Conservation (phyloP, 139 green algal genomes). For the Marvania coccoides region DNA sequence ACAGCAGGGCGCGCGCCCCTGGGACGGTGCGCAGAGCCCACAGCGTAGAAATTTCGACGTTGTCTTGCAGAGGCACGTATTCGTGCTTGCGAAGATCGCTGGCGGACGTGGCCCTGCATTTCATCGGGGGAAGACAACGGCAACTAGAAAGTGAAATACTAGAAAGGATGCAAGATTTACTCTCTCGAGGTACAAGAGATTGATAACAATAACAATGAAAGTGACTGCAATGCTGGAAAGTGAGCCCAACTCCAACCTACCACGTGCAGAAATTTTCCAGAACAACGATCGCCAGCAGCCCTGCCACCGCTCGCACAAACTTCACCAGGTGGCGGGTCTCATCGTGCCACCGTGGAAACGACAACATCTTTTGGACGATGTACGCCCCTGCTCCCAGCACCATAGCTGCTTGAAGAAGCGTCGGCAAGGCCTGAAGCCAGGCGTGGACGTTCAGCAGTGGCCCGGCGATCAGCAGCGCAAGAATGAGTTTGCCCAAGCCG, state of each 20-base stretch:
- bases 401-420: background rate
- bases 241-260: conserved; percentile 7
- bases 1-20: conserved; percentile 1
- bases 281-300: conserved; percentile 45
- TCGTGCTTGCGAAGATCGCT: conserved; percentile 58
- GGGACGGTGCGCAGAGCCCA: conserved; percentile 21
- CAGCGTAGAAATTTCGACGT: conserved; percentile 36
- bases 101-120: conserved; percentile 59
- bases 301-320: conserved; percentile 43
- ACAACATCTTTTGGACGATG: conserved; percentile 28
- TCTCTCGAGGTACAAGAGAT: background rate
- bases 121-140: no score
- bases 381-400: conserved; percentile 19
- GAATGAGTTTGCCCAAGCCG: background rate
- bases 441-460: background rate
- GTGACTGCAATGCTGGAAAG: background rate
- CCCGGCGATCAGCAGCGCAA: background rate
- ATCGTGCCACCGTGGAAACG: conserved; percentile 53
- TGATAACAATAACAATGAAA: background rate
- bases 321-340: conserved; percentile 39
- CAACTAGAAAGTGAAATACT: no score
- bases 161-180: no score
- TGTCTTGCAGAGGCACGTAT: conserved; percentile 61
- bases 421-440: background rate
- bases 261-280: conserved; percentile 59